Percentiles rank a stretch among this genome's conserved stretches.
Evolutionary conservation across 768 basidiomycete genomes (phyloP).

Genomic region (Coprinopsis cinerea): DNA sequence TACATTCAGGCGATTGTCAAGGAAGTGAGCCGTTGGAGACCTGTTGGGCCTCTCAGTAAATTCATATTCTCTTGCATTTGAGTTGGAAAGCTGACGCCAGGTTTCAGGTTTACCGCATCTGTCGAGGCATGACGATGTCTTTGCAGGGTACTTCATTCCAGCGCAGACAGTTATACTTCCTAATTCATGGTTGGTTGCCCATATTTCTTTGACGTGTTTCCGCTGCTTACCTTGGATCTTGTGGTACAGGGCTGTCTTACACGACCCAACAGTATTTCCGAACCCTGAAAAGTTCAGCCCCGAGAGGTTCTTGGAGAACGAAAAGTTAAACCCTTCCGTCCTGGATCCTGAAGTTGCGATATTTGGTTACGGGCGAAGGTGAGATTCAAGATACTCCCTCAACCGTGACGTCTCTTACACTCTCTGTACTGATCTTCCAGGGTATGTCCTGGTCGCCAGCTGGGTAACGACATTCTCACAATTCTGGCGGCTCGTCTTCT

Average conservation of each 20-base stretch:
- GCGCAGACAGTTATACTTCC: not conserved
- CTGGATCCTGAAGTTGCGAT: not conserved
- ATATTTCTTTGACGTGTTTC: too few relatives aligned
- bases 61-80: not conserved
- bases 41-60: not conserved
- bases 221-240: not conserved
- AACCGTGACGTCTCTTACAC: too few relatives aligned
- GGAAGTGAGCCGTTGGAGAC: conserved; percentile 13
- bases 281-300: conserved; percentile 47
- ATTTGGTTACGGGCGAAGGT: not conserved
- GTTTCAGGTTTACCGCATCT: not conserved
- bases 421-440: too few relatives aligned
- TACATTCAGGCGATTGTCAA: conserved; percentile 21
- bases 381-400: not conserved
- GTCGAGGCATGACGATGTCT: not conserved
- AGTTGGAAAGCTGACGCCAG: not conserved
- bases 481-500: conserved; percentile 17
- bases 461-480: conserved; percentile 18
- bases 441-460: conserved; percentile 21
- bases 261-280: conserved; percentile 43
- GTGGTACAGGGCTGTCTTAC: conserved; percentile 38
- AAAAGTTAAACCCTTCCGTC: not conserved
- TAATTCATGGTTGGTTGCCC: not conserved
- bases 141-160: not conserved
- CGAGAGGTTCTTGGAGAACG: conserved; percentile 39